Conservation (phyloP, 2,329 filamentous ascomycete genomes). For the Macrophomina pseudophaseolina region DNA sequence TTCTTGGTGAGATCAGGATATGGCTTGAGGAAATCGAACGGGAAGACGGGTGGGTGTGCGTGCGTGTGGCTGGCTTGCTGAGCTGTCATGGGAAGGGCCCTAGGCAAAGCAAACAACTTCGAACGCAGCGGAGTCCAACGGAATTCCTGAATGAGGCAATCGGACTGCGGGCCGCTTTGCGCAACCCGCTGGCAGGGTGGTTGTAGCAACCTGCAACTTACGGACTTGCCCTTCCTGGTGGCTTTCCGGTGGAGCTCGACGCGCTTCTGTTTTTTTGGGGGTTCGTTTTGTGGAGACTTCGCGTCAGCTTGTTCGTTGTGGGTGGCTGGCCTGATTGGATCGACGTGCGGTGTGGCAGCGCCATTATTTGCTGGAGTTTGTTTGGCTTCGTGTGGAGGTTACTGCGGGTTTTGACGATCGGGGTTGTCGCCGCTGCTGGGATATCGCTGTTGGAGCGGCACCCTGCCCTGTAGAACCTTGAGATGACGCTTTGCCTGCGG, state of each 20-base stretch:
- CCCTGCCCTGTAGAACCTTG: too few relatives aligned
- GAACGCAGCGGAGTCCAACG: conserved; percentile 6
- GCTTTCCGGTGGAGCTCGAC: background rate
- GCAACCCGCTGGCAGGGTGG: background rate
- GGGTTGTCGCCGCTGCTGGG: background rate
- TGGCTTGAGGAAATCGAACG: too few relatives aligned
- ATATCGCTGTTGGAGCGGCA: too few relatives aligned
- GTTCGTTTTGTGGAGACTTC: background rate
- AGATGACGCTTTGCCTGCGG: too few relatives aligned
- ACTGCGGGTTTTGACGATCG: background rate
- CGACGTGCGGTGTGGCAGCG: too few relatives aligned
- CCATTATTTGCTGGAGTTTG: too few relatives aligned
- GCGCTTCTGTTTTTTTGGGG: background rate
- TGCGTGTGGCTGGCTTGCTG: too few relatives aligned
- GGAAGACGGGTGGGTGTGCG: too few relatives aligned
- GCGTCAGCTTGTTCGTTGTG: background rate
- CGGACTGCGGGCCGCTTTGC: background rate
- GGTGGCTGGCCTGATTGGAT: background rate
- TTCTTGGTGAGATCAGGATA: too few relatives aligned
- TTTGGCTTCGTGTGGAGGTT: too few relatives aligned
- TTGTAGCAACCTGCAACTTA: background rate
- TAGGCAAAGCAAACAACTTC: background rate
- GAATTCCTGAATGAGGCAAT: background rate
- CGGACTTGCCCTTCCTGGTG: conserved; percentile 6
- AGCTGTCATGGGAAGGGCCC: too few relatives aligned